A percentile compares a stretch with the other conserved stretches of the same genome.
These are phyloP conservation scores for Raffaelea deltoideospora DNA, from an alignment of 2,329 filamentous ascomycete genomes.

Conservation along the genomic window DNA sequence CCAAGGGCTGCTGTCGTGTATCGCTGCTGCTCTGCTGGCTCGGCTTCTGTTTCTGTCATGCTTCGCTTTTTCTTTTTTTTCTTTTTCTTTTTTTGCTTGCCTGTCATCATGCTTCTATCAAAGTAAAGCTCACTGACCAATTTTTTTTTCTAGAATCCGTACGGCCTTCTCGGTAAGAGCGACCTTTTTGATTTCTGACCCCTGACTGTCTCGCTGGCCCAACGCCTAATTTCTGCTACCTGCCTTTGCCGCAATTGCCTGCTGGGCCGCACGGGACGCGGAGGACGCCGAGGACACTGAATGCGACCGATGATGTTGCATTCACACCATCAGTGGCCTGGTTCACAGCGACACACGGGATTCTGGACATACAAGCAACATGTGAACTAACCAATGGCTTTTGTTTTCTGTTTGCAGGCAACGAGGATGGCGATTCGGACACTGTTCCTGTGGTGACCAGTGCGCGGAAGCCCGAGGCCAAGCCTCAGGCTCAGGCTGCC, in stretches of 20 bases:
- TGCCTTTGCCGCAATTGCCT: too few relatives aligned
- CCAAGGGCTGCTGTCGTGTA: too few relatives aligned
- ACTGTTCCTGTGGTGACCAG: conserved; percentile 76
- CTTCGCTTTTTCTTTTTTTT: neutral
- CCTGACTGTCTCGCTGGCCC: neutral
- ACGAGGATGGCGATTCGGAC: conserved; percentile 52
- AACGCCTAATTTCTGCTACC: neutral
- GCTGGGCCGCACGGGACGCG: too few relatives aligned
- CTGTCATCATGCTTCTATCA: neutral
- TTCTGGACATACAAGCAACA: too few relatives aligned
- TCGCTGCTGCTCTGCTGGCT: too few relatives aligned
- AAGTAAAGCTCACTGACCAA: neutral
- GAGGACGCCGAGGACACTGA: too few relatives aligned
- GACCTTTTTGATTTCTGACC: too few relatives aligned
- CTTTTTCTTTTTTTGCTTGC: neutral
- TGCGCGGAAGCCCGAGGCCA: conserved; percentile 63
- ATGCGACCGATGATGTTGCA: too few relatives aligned
- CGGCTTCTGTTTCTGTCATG: neutral
- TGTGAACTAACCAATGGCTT: neutral
- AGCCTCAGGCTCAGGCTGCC: conserved; percentile 52
- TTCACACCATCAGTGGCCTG: too few relatives aligned
- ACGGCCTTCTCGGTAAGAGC: conserved; percentile 84
- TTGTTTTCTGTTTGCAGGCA: conserved; percentile 26
- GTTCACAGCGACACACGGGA: too few relatives aligned
- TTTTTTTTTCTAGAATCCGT: conserved; percentile 58